Base-by-base conservation (phyloP, 257 asterid genomes). In the Solanum ossicruentum region DNA sequence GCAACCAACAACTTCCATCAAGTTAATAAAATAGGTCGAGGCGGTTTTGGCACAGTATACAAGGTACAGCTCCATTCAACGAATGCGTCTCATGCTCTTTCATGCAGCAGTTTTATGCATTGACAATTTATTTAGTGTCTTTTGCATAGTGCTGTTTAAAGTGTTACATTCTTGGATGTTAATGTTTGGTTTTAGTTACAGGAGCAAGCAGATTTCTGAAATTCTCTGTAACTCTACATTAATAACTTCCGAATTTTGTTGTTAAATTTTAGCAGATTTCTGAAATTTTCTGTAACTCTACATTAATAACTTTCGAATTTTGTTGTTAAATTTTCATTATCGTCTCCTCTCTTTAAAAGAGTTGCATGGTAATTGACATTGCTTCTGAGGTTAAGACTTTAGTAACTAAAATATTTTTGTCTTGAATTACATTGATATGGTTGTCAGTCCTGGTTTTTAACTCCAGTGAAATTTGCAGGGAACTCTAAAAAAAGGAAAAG, bases 21-120 rank as follows among this genome's bases (percentile, higher is more conserved):
- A 82, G 85, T 85, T 65, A 91, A 91, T 89, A 95, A 92, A 90
- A 89, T 95, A 84, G 99, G 99, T 47, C 87, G 95, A 87, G 99
- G 99, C 88, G 98, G 99, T 85, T 95, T 94, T 84, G 99, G 99
- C 56, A 93, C 91, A 66, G 99, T 95, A 82, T 95, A 92, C 91
- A 94, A 95, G 99, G 99, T 94, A 91, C 45, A 69, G 2, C 21
- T 66, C 84, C 73, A 58, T 82, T 84, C 58, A n/a, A 47, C 2
- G 43, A 75, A 75, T 23, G 5, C 8, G 1, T 23, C 61, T 77
- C 45, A 8, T 77, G 82, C 45, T 77, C 61, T 49, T 49, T 49
- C 45, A 15, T 77, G 82, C 82, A 6, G 0, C 1, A 49, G 61
- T 85, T 73, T 73, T 47, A 21, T 87, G 81, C 85, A 86, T 75